Conservation (phyloP, 1,284 basidiomycete genomes). For the Gymnopus androsaceus region DNA sequence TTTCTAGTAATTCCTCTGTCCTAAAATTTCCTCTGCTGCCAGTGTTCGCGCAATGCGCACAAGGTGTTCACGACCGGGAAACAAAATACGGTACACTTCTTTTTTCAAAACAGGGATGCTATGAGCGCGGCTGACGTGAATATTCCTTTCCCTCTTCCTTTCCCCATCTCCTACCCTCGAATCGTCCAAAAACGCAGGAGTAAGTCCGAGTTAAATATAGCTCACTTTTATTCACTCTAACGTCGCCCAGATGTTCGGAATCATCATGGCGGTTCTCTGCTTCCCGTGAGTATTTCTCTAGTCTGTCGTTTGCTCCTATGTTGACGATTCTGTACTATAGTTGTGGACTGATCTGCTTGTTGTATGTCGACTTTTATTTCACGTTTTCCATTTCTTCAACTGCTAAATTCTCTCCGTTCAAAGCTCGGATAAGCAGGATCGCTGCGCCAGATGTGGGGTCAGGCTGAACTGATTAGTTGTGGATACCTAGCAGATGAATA, state of each 20-base stretch:
- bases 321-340: background rate
- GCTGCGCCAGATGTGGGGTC: background rate
- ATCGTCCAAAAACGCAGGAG: too few species aligned
- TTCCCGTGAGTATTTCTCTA: conserved; percentile 30
- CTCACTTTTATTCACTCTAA: too few species aligned
- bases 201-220: too few species aligned
- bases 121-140: background rate
- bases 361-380: conserved; percentile 24
- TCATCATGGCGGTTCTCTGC: conserved; percentile 40
- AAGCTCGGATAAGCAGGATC: background rate
- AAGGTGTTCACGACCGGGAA: conserved; percentile 37
- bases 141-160: too few species aligned
- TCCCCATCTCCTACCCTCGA: too few species aligned
- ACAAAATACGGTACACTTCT: conserved; percentile 28
- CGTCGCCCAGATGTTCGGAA: conserved; percentile 32
- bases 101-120: background rate
- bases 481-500: too few species aligned
- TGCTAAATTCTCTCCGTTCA: background rate
- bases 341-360: conserved; percentile 39
- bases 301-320: background rate
- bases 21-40: background rate
- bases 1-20: background rate
- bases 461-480: background rate
- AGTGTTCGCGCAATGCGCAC: conserved; percentile 36
- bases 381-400: background rate